Evolutionary conservation across 371 early-diverging fungal species (phyloP).

Genomic region (Haplosporangium sp.): DNA sequence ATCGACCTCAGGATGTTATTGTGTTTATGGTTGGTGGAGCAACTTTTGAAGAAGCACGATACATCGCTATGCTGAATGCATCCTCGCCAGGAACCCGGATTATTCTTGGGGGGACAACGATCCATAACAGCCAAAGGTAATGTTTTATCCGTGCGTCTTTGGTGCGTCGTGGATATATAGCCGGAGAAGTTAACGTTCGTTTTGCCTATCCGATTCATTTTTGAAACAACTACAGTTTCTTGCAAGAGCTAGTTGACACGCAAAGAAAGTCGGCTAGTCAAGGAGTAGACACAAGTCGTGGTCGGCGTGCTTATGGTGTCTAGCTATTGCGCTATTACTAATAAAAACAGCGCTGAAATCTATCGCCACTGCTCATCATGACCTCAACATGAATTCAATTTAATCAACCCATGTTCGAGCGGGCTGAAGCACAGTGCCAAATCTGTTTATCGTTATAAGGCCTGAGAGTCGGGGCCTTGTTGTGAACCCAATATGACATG

Average conservation of each 20-base stretch:
- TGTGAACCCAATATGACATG: too few species aligned
- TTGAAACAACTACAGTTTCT: slow-evolving; percentile 24
- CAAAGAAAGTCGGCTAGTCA: slow-evolving; percentile 24
- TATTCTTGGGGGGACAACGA: slow-evolving; percentile 89
- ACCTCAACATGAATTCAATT: too few species aligned
- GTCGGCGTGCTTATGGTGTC: slow-evolving; percentile 15
- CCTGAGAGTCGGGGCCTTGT: too few species aligned
- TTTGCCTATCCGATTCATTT: background rate
- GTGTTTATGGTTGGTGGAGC: slow-evolving; percentile 94
- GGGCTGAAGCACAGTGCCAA: too few species aligned
- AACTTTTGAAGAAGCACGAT: slow-evolving; percentile 92
- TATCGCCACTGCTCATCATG: too few species aligned
- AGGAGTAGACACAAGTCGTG: slow-evolving; percentile 15
- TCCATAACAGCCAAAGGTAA: slow-evolving; percentile 81
- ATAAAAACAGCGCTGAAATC: too few species aligned
- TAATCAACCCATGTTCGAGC: too few species aligned
- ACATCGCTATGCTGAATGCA: slow-evolving; percentile 83
- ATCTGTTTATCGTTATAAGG: too few species aligned
- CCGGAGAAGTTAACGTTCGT: background rate
- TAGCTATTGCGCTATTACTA: too few species aligned
- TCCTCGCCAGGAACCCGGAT: slow-evolving; percentile 80
- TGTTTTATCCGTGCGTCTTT: too few species aligned
- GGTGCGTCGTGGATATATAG: background rate
- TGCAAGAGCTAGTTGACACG: slow-evolving; percentile 43
- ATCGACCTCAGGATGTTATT: slow-evolving; percentile 94